phyloP scores from a whole-genome alignment of 2,329 filamentous ascomycete genomes.

The Fusarium palustre region DNA sequence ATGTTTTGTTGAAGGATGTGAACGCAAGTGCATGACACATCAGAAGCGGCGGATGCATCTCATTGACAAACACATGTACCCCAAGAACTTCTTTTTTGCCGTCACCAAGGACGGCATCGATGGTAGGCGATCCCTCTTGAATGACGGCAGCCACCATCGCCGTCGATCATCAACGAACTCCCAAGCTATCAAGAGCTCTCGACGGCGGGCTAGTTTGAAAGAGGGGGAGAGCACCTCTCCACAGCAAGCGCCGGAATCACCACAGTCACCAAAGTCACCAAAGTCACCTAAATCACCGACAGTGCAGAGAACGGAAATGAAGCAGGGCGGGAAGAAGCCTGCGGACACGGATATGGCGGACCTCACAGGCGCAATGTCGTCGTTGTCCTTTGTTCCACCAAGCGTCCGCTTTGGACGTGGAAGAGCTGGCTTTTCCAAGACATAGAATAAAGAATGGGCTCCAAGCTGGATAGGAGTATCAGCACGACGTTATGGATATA shows the following conservation, averaged over 20 bases:
- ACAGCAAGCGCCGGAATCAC: conserved; percentile 27
- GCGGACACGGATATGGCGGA: conserved; percentile 70
- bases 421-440: conserved; percentile 65
- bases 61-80: conserved; percentile 95
- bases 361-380: conserved; percentile 75
- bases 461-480: conserved; percentile 48
- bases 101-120: conserved; percentile 93
- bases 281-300: conserved; percentile 33
- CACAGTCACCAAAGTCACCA: conserved; percentile 21
- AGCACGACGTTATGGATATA: conserved; percentile 51
- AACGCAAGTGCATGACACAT: conserved; percentile 83
- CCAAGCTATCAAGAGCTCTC: conserved; percentile 51
- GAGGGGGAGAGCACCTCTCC: conserved; percentile 41
- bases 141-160: conserved; percentile 64
- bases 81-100: conserved; percentile 87
- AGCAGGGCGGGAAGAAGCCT: conserved; percentile 38
- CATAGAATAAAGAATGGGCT: conserved; percentile 47
- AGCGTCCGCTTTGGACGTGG: conserved; percentile 74
- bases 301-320: conserved; percentile 26
- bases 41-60: conserved; percentile 89
- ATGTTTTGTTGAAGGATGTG: conserved; percentile 91
- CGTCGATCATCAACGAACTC: conserved; percentile 60
- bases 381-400: conserved; percentile 76
- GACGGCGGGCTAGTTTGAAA: conserved; percentile 51
- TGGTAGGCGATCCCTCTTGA: conserved; percentile 80